Evolutionary conservation across 2,329 filamentous ascomycete genomes (phyloP).

Genomic region (Xylariaceae sp.): DNA sequence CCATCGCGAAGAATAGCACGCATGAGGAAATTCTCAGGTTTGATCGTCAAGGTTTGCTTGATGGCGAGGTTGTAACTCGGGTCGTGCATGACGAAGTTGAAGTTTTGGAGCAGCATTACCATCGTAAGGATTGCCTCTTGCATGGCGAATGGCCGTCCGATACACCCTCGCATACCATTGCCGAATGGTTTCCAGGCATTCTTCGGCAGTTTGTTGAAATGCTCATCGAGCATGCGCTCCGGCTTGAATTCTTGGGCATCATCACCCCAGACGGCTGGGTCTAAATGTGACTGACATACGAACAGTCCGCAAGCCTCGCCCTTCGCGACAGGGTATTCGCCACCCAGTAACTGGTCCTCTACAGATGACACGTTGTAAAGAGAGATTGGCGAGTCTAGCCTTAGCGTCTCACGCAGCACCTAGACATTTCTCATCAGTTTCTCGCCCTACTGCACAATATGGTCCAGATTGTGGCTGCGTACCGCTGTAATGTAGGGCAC

Average conservation of each 20-base stretch:
- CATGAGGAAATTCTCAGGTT: conserved; percentile 51
- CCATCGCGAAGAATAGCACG: conserved; percentile 44
- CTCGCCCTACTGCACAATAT: not conserved
- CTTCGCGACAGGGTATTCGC: conserved; percentile 57
- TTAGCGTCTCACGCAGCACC: conserved; percentile 62
- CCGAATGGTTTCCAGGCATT: conserved; percentile 72
- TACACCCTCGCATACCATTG: conserved; percentile 66
- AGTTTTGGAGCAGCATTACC: conserved; percentile 56
- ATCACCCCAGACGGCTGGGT: conserved; percentile 61
- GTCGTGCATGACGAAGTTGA: conserved; percentile 56
- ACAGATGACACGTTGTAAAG: conserved; percentile 52
- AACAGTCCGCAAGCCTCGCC: conserved; percentile 48
- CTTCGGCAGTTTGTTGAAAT: conserved; percentile 61
- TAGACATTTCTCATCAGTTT: conserved; percentile 13
- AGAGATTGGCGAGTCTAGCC: conserved; percentile 58
- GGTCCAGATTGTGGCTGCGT: conserved; percentile 14
- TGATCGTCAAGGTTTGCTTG: conserved; percentile 46
- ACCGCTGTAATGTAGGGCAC: conserved; percentile 63
- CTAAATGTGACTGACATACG: conserved; percentile 53
- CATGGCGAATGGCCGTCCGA: conserved; percentile 70
- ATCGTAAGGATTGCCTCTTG: conserved; percentile 64
- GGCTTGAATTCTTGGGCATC: conserved; percentile 65
- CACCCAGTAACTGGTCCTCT: conserved; percentile 52
- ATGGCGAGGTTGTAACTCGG: conserved; percentile 46
- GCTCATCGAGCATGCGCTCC: conserved; percentile 67